Base-by-base conservation (phyloP, 257 asterid species). In the Capsicum chinense region DNA sequence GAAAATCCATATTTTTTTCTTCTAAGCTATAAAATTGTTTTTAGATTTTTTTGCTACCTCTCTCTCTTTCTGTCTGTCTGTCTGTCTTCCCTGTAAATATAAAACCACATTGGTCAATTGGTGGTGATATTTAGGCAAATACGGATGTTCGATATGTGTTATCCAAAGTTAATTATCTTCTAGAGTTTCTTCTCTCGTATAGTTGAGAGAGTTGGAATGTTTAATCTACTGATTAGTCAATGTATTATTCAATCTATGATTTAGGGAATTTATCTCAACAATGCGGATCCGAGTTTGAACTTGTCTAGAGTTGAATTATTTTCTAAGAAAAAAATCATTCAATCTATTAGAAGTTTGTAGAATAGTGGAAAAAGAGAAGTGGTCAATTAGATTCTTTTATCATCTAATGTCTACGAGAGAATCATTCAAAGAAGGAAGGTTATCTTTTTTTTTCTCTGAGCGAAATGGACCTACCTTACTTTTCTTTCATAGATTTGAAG, bases 141-240 rank as follows among this genome's bases (percentile, higher is more conserved):
- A 15, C 70, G 92, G 79, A 59, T n/a, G 88, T 84, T 37, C 95
- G 99, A 37, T 91, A 90, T 88, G 44, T 95, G 73, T 88, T 93
- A 1, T 86, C 96, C 19, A 94, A 92, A 86, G 91, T 92, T 78
- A 47, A 56, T 48, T 89, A 93, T 82, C 97, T 94, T 82, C 50
- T 92, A 54, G 93, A 93, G 66, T 90, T 87, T 83, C 97, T 95
- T 80, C 95, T 92, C 57, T 93, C 88, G 56, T 95, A 93, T 92
- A 95, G 98, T 98, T 95, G 26, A 47, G 52, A 11, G 66, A 21
- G 39, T 0, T 16, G 16, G 54, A 58, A 14, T 5, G 67, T 16
- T 71, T 3, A 52, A 47, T 66, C n/a, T 82, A 67, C 5, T 63
- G 7, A 37, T 81, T 81, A 50, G 48, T 52, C 42, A 26, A 26